Evolutionary conservation across 257 asterid species (phyloP).

Genomic region (Ilex aquifolium): DNA sequence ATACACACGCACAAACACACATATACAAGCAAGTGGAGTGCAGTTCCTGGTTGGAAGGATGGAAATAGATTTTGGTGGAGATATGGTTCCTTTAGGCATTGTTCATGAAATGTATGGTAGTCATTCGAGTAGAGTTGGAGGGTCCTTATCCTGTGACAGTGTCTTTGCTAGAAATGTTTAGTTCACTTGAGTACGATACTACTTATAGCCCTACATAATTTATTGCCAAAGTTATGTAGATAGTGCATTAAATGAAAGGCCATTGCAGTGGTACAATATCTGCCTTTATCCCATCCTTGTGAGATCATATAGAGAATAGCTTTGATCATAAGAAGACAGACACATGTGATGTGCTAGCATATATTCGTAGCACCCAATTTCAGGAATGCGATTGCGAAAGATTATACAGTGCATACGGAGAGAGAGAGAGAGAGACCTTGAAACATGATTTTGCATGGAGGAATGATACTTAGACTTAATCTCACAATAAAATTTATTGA

Average conservation of each 20-base stretch:
- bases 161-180: slow-evolving; percentile 21
- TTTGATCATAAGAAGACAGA: too few relatives aligned
- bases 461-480: too few relatives aligned
- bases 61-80: slow-evolving; percentile 22
- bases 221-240: slow-evolving; percentile 6
- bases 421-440: too few relatives aligned
- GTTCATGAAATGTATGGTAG: background rate
- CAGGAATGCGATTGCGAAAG: too few relatives aligned
- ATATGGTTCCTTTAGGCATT: slow-evolving; percentile 14
- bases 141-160: slow-evolving; percentile 23
- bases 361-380: too few relatives aligned
- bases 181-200: slow-evolving; percentile 26
- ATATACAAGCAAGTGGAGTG: background rate
- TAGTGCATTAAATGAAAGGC: slow-evolving; percentile 4
- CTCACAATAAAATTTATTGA: too few relatives aligned
- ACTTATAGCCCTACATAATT: slow-evolving; percentile 26
- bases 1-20: too few relatives aligned
- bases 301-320: background rate
- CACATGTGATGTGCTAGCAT: too few relatives aligned
- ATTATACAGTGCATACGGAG: too few relatives aligned
- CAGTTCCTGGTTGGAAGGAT: slow-evolving; percentile 11
- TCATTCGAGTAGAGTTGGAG: slow-evolving; percentile 9
- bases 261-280: slow-evolving; percentile 9
- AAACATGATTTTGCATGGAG: too few relatives aligned
- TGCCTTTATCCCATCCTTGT: background rate